phyloP scores from a whole-genome alignment of 2,329 filamentous ascomycete species.

The Epichloe sibirici region DNA sequence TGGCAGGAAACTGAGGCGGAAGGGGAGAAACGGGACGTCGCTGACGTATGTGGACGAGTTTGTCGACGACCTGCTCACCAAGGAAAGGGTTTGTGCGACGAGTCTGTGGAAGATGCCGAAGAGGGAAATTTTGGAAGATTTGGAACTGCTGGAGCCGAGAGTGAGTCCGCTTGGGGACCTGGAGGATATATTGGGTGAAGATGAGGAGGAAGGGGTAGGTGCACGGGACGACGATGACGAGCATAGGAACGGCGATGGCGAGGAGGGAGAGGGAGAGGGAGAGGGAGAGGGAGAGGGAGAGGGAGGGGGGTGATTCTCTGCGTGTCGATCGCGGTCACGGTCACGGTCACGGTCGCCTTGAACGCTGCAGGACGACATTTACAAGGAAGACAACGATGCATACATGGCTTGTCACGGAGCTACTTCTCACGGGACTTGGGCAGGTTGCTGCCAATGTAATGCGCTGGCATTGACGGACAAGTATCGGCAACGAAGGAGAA shows the following conservation, averaged over 20 bases:
- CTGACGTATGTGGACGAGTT: slow-evolving; percentile 85
- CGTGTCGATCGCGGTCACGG: slow-evolving; percentile 21
- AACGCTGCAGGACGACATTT: not conserved
- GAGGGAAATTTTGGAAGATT: slow-evolving; percentile 71
- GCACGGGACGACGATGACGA: slow-evolving; percentile 11
- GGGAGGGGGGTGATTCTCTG: slow-evolving; percentile 18
- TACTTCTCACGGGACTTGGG: not conserved
- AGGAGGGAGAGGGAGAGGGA: slow-evolving; percentile 19
- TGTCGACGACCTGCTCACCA: slow-evolving; percentile 79
- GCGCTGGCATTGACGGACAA: not conserved
- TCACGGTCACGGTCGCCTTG: slow-evolving; percentile 7
- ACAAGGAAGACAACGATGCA: not conserved
- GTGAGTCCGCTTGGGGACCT: slow-evolving; percentile 73
- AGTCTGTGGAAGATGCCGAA: slow-evolving; percentile 85
- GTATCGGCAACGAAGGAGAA: not conserved
- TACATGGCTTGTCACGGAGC: not conserved
- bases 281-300: slow-evolving; percentile 21
- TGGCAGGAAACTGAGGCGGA: slow-evolving; percentile 67
- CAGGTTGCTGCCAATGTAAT: not conserved
- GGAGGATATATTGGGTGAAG: slow-evolving; percentile 56
- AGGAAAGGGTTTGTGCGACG: slow-evolving; percentile 83
- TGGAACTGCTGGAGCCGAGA: slow-evolving; percentile 76
- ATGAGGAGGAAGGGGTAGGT: slow-evolving; percentile 31
- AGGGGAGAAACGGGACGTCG: slow-evolving; percentile 59
- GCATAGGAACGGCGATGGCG: slow-evolving; percentile 11